Percentiles rank a stretch among this genome's conserved stretches.
Conservation (phyloP, 495 filamentous ascomycete species). For the Poronia punctata region DNA sequence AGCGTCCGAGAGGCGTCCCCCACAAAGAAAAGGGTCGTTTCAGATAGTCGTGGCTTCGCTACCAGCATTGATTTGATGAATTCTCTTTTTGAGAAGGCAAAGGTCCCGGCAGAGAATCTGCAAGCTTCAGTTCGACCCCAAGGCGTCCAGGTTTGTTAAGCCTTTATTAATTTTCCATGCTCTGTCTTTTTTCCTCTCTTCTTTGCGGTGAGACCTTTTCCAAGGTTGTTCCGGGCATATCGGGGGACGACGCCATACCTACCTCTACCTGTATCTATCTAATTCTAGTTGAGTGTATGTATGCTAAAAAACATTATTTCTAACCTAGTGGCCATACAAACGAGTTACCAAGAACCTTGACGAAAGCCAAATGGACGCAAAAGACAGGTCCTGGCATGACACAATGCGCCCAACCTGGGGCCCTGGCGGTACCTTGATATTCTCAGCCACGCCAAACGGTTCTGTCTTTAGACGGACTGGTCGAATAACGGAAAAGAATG, state of each 20-base stretch:
- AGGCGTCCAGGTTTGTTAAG: constrained; percentile 45
- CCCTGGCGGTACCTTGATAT: constrained; percentile 63
- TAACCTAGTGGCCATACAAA: constrained; percentile 77
- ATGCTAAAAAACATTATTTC: constrained; percentile 34
- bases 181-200: no score
- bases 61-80: constrained; percentile 90
- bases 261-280: constrained; percentile 29
- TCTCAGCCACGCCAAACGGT: constrained; percentile 34
- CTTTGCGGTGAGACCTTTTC: no score
- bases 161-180: constrained; percentile 33
- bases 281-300: constrained; percentile 17
- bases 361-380: constrained; percentile 47
- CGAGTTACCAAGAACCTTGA: constrained; percentile 64
- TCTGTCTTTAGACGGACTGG: constrained; percentile 27
- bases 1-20: constrained; percentile 25
- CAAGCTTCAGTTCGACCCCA: constrained; percentile 33
- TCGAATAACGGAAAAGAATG: constrained; percentile 20
- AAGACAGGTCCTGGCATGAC: constrained; percentile 54
- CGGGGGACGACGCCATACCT: no score
- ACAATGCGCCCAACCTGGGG: constrained; percentile 76
- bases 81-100: constrained; percentile 67
- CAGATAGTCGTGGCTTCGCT: constrained; percentile 54
- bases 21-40: constrained; percentile 26
- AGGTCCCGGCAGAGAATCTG: constrained; percentile 33
- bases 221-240: no score